phyloP scores from a whole-genome alignment of 2,329 filamentous ascomycete species.

The Ophiostoma tasmaniense region DNA sequence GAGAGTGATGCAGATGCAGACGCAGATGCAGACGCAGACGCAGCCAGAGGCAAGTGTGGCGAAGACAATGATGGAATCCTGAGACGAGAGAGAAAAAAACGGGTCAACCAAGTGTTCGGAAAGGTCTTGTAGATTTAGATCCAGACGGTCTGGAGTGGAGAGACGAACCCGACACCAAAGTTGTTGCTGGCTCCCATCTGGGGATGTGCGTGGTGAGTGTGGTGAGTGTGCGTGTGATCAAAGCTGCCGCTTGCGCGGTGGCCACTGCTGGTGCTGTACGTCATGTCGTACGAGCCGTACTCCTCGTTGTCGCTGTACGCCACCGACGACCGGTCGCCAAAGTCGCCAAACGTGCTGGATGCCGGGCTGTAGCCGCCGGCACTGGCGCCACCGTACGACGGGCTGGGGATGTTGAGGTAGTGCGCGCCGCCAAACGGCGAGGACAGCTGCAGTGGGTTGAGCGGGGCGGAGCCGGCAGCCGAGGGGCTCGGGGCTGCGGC shows the following conservation, averaged over 20 bases:
- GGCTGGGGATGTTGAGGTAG: conserved; percentile 56
- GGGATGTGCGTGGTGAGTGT: conserved; percentile 28
- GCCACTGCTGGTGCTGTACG: conserved; percentile 30
- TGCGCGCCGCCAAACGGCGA: conserved; percentile 46
- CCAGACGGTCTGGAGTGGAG: conserved; percentile 55
- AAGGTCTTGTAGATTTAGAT: conserved; percentile 21
- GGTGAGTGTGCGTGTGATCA: conserved; percentile 31
- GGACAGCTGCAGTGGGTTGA: conserved; percentile 48
- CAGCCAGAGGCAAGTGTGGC: conserved; percentile 13
- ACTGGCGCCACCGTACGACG: conserved; percentile 43
- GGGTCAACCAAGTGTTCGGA: conserved; percentile 21
- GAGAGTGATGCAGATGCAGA: neutral
- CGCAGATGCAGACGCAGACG: neutral
- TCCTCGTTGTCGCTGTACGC: conserved; percentile 57
- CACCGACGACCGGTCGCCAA: conserved; percentile 37
- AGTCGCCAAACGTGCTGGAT: conserved; percentile 47
- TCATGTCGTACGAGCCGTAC: conserved; percentile 41
- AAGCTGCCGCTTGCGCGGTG: conserved; percentile 22
- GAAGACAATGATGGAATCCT: conserved; percentile 16
- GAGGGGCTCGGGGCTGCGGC: conserved; percentile 24
- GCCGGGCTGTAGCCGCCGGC: conserved; percentile 48
- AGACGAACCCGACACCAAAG: conserved; percentile 52
- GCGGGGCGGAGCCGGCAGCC: conserved; percentile 30
- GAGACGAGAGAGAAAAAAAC: conserved; percentile 32
- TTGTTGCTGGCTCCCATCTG: conserved; percentile 39